phyloP scores from a whole-genome alignment of 768 basidiomycete species.

The Pisolithus albus region DNA sequence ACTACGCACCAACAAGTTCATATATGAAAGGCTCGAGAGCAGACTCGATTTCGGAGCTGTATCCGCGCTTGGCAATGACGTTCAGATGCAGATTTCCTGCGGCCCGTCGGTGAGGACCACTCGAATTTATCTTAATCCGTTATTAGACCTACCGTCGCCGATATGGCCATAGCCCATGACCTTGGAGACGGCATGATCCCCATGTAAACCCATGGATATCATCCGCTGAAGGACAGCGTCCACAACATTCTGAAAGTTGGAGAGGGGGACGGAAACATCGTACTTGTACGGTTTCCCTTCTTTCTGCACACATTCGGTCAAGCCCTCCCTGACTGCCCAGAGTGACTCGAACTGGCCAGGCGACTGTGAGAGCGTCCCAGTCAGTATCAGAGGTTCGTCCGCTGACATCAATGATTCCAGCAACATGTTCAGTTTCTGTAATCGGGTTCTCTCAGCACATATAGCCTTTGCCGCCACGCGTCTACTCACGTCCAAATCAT shows the following conservation, averaged over 20 bases:
- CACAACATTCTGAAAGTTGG: conserved; percentile 81
- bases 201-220: conserved; percentile 58
- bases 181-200: conserved; percentile 68
- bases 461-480: conserved; percentile 5
- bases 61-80: conserved; percentile 67
- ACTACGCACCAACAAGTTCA: conserved; percentile 71
- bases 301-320: conserved; percentile 89
- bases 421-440: conserved; percentile 79
- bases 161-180: conserved; percentile 95
- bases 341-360: conserved; percentile 83
- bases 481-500: conserved; percentile 78
- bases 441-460: conserved; percentile 1
- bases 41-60: conserved; percentile 74
- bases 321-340: conserved; percentile 88
- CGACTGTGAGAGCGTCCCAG: conserved; percentile 88
- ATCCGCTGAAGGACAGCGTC: conserved; percentile 73
- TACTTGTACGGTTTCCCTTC: conserved; percentile 97
- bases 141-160: conserved; percentile 70
- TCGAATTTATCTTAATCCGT: neutral
- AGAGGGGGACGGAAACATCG: conserved; percentile 84
- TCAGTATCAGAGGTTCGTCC: conserved; percentile 72
- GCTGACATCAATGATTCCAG: conserved; percentile 72
- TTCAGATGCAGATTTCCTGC: conserved; percentile 93
- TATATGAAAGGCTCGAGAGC: conserved; percentile 94
- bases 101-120: conserved; percentile 1